Evolutionary conservation across 2,329 filamentous ascomycete species (phyloP), one percentile per base, ranked within the genome.

Genomic region (Ophiostoma perfectum): DNA sequence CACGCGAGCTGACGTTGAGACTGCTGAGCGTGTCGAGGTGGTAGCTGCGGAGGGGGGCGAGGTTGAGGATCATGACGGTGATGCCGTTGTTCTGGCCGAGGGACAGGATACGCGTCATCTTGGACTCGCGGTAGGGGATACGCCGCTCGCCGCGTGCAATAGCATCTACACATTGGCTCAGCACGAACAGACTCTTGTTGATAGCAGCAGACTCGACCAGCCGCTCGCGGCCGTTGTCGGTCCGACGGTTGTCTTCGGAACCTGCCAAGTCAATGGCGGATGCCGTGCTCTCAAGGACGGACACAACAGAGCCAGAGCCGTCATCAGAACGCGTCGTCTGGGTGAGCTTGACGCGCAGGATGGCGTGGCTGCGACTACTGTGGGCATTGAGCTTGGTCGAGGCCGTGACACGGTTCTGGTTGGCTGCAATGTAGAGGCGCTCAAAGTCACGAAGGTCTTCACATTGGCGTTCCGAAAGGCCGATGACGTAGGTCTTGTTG

Each of bases 171-270:
- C 94, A 98, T 77, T 97, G 93, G 60, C 92, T 94, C 65, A 98
- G 81, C 18, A 97, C 93, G 75, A 98, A 98, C 6, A 98, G 83
- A 72, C 92, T 96, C 81, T 97, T 98, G 84, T 98, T 98, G 82
- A 98, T 98, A 75, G 92, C 94, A 0, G 94, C 93, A 52, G 93
- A 97, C 78, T 98, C 94, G n/a, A 97, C 86, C 76, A 98, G 82
- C 39, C 94, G 86, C 77, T 97, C 93, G 77, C 93, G 95, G 74
- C 89, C 92, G 77, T 98, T 98, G 66, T 97, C 94, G 0, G 94
- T 98, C 65, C 94, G 84, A 65, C 94, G 86, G 77, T 98, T 98
- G 78, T 98, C 94, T 78, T 98, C 95, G 0, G 93, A 97, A 55
- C 94, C 94, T 68, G 94, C 94, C 74, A 98, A 83, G 79, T 98